Evolutionary conservation across 2,329 filamentous ascomycete genomes (phyloP).

Genomic region (Microcyclospora pomicola): DNA sequence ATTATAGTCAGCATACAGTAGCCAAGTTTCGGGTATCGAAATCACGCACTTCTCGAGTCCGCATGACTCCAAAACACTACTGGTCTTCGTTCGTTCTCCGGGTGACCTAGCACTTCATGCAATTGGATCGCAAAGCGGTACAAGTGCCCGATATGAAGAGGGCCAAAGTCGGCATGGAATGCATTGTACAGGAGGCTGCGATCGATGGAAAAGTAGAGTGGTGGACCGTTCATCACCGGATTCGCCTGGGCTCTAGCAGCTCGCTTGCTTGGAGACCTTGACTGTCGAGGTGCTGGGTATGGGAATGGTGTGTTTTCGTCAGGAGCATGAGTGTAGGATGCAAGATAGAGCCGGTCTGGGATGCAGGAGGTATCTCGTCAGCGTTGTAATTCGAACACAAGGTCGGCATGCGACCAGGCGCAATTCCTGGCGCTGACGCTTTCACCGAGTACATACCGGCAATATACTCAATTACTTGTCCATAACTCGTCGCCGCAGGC

Average conservation of each 20-base stretch:
- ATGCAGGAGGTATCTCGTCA: conserved; percentile 11
- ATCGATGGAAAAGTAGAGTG: conserved; percentile 93
- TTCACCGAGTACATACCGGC: conserved; percentile 48
- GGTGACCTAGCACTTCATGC: conserved; percentile 84
- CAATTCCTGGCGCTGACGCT: too few relatives aligned
- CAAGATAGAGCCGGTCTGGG: conserved; percentile 84
- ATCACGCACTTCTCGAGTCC: conserved; percentile 67
- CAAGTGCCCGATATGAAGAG: conserved; percentile 89
- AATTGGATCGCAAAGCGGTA: conserved; percentile 94
- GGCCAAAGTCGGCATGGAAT: conserved; percentile 96
- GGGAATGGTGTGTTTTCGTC: conserved; percentile 75
- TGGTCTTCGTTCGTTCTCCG: conserved; percentile 74
- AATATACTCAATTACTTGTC: conserved; percentile 91
- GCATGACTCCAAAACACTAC: conserved; percentile 95
- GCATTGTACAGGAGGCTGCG: conserved; percentile 79
- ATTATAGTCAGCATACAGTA: neutral
- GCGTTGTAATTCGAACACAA: neutral
- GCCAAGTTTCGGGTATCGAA: too few relatives aligned
- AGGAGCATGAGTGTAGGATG: conserved; percentile 74
- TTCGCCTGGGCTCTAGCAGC: conserved; percentile 46
- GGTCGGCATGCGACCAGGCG: neutral
- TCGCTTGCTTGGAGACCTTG: conserved; percentile 59
- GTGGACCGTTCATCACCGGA: conserved; percentile 39
- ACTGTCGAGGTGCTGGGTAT: conserved; percentile 47
- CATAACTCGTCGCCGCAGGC: conserved; percentile 44